Evolutionary conservation across 1,139 yeast genomes (phyloP), one percentile per base, ranked within the genome.

Genomic region (Taiozyma sp.): DNA sequence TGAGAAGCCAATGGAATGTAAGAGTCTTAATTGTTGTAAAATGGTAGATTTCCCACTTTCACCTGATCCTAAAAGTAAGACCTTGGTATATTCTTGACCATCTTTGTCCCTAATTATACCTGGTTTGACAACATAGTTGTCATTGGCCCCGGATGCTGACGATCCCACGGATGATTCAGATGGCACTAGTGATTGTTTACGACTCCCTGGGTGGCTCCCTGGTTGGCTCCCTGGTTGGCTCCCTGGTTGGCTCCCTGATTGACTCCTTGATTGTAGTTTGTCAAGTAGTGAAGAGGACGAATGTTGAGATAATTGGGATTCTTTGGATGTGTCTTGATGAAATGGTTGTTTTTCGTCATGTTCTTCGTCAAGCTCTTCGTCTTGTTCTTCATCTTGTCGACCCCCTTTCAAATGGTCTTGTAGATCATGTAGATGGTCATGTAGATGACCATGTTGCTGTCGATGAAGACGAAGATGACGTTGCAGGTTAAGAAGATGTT

Each of bases 31-130:
- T 66, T 86, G 93, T 63, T 85, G 87, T 48, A 86, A 79, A 46
- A 86, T 81, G 6, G 93, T 86, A 4, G 91, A 83, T 62, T 86
- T 86, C 16, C 93, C 93, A 61, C 87, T 79, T 63, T 87, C 95
- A 28, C 93, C 95, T 0, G 92, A 83, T 8, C 95, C 95, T 49
- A 87, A 69, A 43, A 87, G 70, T 40, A 87, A 70, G 43, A 84
- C 81, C 64, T 86, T 86, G 36, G 84, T 79, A 56, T 79, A 83
- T 52, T 74, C 73, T 44, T 61, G 60, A 4, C 53, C 24, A 45
- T 55, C 59, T 49, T 57, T 56, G 3, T 48, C 49, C 12, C 28
- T 32, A 3, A 44, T 22, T 8, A 30, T 41, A 8, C 42, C 47
- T 19, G 40, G 43, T 43, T 52, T 54, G 44, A 43, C 49, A 12